A percentile compares a stretch with the other conserved stretches of the same genome.
Evolutionary conservation across 1,139 yeast genomes (phyloP).

Genomic region (Schizosaccharomyces versatilis): DNA sequence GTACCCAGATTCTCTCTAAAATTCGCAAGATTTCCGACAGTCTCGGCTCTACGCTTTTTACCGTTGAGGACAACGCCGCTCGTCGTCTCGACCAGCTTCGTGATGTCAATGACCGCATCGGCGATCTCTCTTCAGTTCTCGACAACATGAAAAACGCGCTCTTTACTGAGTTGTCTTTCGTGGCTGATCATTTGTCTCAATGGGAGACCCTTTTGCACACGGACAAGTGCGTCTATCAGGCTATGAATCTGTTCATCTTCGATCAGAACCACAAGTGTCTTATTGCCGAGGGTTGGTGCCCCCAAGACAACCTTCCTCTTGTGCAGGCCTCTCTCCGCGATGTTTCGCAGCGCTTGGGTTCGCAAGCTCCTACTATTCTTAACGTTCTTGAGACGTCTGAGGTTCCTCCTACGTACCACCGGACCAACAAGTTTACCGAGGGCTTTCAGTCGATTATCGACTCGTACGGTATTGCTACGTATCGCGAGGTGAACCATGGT

Average conservation of each 20-base stretch:
- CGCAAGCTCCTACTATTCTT: slow-evolving; percentile 51
- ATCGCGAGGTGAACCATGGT: slow-evolving; percentile 91
- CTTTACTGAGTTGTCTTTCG: slow-evolving; percentile 50
- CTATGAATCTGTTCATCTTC: slow-evolving; percentile 60
- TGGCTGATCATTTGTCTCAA: slow-evolving; percentile 45
- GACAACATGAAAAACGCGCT: slow-evolving; percentile 49
- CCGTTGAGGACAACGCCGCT: slow-evolving; percentile 37
- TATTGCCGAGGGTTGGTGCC: slow-evolving; percentile 97
- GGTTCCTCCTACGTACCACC: slow-evolving; percentile 83
- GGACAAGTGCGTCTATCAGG: slow-evolving; percentile 54
- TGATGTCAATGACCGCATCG: slow-evolving; percentile 36
- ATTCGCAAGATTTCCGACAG: slow-evolving; percentile 62
- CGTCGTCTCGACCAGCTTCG: slow-evolving; percentile 36
- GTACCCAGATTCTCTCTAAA: slow-evolving; percentile 43
- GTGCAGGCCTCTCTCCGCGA: slow-evolving; percentile 30
- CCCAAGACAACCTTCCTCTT: slow-evolving; percentile 29
- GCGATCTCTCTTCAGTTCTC: slow-evolving; percentile 47
- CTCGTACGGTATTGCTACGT: slow-evolving; percentile 84
- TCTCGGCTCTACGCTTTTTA: slow-evolving; percentile 56
- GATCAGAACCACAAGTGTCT: slow-evolving; percentile 69
- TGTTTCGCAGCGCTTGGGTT: slow-evolving; percentile 35
- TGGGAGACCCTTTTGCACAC: slow-evolving; percentile 47
- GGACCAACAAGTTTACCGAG: slow-evolving; percentile 71
- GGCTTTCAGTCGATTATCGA: slow-evolving; percentile 88
- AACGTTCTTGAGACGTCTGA: slow-evolving; percentile 61